Conservation (phyloP, 2,329 filamentous ascomycete species). For the Cladosporium sp. region DNA sequence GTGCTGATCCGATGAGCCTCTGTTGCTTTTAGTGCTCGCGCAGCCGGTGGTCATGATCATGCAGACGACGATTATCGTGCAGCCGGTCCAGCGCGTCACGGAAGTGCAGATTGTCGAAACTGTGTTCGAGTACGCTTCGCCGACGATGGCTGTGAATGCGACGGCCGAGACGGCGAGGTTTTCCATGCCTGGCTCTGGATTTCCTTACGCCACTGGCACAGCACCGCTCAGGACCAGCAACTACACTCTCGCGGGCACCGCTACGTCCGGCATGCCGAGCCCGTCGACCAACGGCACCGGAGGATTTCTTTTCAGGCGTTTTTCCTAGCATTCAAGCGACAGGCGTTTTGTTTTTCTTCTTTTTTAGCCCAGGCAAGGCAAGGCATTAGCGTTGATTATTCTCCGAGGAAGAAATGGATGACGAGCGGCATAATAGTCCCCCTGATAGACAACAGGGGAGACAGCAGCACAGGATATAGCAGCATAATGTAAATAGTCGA, state of each 20-base stretch:
- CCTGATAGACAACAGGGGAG: too few relatives aligned
- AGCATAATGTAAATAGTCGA: too few relatives aligned
- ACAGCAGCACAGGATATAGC: too few relatives aligned
- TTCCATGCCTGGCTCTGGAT: neutral
- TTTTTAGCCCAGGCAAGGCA: too few relatives aligned
- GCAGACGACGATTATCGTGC: constrained; percentile 19
- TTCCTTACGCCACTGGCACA: neutral
- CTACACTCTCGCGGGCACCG: neutral
- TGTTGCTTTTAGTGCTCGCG: constrained; percentile 12
- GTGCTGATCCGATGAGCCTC: constrained; percentile 16
- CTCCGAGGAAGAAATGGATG: too few relatives aligned
- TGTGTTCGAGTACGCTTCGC: neutral
- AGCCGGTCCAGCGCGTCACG: constrained; percentile 19
- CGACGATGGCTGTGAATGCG: neutral
- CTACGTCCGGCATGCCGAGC: neutral
- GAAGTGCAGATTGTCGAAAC: constrained; percentile 20
- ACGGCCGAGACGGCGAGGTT: neutral
- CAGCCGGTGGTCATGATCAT: constrained; percentile 20
- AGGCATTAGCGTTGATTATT: too few relatives aligned
- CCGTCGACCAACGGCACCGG: neutral
- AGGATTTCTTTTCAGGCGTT: neutral
- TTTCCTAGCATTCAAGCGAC: neutral
- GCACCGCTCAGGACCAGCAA: neutral
- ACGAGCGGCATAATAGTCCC: too few relatives aligned
- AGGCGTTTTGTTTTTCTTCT: too few relatives aligned